These are phyloP conservation scores for Pholiota microspora DNA, from an alignment of 768 basidiomycete species.

Conservation along the genomic window DNA sequence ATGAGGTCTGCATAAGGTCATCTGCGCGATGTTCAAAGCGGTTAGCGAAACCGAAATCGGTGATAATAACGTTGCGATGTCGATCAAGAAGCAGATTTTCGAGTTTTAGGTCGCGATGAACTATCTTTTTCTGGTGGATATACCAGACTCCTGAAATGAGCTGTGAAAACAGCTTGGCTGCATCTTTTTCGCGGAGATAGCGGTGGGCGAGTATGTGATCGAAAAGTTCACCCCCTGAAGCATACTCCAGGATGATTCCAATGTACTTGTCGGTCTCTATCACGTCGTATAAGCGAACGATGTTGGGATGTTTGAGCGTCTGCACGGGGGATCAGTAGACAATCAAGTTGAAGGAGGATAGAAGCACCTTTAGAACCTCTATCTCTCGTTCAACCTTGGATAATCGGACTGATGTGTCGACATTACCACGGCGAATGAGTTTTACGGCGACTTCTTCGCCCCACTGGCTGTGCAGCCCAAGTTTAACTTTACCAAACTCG, in stretches of 20 bases:
- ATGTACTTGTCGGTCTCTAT: conserved; percentile 99
- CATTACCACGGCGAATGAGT: conserved; percentile 88
- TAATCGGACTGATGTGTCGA: conserved; percentile 83
- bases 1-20: conserved; percentile 98
- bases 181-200: conserved; percentile 92
- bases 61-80: conserved; percentile 97
- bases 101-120: conserved; percentile 98
- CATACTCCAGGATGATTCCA: conserved; percentile 98
- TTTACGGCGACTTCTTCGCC: conserved; percentile 99
- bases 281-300: conserved; percentile 96
- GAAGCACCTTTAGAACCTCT: conserved; percentile 86
- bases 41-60: conserved; percentile 99
- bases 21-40: conserved; percentile 89
- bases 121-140: conserved; percentile 98
- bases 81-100: conserved; percentile 97
- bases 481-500: conserved; percentile 98
- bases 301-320: conserved; percentile 96
- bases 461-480: conserved; percentile 92
- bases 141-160: conserved; percentile 99
- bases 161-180: conserved; percentile 94
- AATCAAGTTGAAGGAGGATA: conserved; percentile 2
- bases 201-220: conserved; percentile 98
- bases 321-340: conserved; percentile 30
- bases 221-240: conserved; percentile 97
- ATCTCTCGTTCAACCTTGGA: conserved; percentile 98